Evolutionary conservation across 2,329 filamentous ascomycete genomes (phyloP), one percentile per base, ranked within the genome.

Genomic region (Phoma sp.): DNA sequence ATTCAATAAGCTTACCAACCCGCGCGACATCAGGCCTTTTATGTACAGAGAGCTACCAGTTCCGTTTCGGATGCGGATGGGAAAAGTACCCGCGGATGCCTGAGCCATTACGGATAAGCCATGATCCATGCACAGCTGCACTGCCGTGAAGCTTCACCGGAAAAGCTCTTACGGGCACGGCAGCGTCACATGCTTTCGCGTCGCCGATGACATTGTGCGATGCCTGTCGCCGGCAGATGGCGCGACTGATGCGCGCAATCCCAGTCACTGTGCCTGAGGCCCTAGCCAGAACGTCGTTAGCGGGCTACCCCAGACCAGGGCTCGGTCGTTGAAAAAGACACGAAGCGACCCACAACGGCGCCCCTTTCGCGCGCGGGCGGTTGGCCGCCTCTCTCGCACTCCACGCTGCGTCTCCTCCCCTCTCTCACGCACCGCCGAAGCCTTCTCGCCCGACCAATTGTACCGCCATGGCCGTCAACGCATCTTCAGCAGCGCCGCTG

Each of bases 401-500:
- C 24, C 24, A 23, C 38, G n/a, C 24, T n/a, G 27, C 36, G 23
- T 27, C 36, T 13, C 10, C 40, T 14, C 45, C 18, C 46, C 14
- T 46, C 29, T 22, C 45, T 36, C 25, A 22, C 47, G 8, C 43
- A 38, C 36, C 27, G 41, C 32, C 36, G 24, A 42, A 55, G 18
- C 2, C 18, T 2, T 2, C 18, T 58, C 54, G 39, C 61, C 60
- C 40, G 36, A 27, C 23, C 29, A 61, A 37, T 38, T 30, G 37
- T 18, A 40, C 46, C 46, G 36, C 43, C 49, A 57, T 57, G 54
- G 48, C 54, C 30, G 27, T 47, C 30, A 57, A 57, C 50, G 58
- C 37, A 52, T 61, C 35, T 48, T 59, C 47, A 35, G 58, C 55
- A 37, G 60, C 55, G 36, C 47, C 60, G 54, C 33, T 46, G 27